A percentile compares a stretch with the other conserved stretches of the same genome.
Evolutionary conservation across 2,329 filamentous ascomycete genomes (phyloP).

Genomic region (Plenodomus lindquistii): DNA sequence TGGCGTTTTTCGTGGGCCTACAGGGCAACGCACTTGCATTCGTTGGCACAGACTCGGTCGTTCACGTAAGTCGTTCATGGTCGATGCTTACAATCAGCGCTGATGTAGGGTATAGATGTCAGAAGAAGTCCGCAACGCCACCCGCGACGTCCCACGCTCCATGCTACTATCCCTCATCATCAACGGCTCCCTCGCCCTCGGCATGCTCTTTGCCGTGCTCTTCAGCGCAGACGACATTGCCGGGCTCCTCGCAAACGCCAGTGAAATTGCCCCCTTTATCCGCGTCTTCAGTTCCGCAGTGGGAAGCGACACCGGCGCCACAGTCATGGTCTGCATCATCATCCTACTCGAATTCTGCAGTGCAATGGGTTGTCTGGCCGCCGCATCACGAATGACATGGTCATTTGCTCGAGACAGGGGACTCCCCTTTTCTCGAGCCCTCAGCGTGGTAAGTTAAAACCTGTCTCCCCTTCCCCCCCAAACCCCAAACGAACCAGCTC

Average conservation of each 20-base stretch:
- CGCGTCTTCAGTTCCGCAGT: slow-evolving; percentile 51
- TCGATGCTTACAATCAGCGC: background rate
- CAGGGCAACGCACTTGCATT: slow-evolving; percentile 45
- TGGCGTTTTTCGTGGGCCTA: slow-evolving; percentile 52
- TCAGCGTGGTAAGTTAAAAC: slow-evolving; percentile 31
- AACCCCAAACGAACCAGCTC: background rate
- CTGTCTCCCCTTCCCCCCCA: too few relatives aligned
- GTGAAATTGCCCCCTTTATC: slow-evolving; percentile 51
- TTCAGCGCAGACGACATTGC: slow-evolving; percentile 44
- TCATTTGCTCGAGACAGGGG: slow-evolving; percentile 51
- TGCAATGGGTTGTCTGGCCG: slow-evolving; percentile 47
- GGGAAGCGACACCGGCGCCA: slow-evolving; percentile 46
- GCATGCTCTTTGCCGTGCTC: slow-evolving; percentile 48
- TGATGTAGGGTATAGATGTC: slow-evolving; percentile 39
- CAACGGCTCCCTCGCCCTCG: slow-evolving; percentile 48
- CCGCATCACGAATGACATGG: slow-evolving; percentile 50
- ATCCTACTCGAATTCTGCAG: slow-evolving; percentile 47
- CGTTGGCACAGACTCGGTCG: slow-evolving; percentile 45
- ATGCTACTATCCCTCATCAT: slow-evolving; percentile 49
- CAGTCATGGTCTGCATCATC: slow-evolving; percentile 53
- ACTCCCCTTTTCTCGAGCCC: slow-evolving; percentile 42
- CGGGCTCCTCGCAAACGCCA: slow-evolving; percentile 17
- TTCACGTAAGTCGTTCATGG: slow-evolving; percentile 34
- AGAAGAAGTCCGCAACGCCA: slow-evolving; percentile 46
- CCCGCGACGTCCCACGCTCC: slow-evolving; percentile 44